A percentile compares a stretch with the other conserved stretches of the same genome.
Evolutionary conservation across 2,329 filamentous ascomycete species (phyloP).

Genomic region (Cercospora sesami): DNA sequence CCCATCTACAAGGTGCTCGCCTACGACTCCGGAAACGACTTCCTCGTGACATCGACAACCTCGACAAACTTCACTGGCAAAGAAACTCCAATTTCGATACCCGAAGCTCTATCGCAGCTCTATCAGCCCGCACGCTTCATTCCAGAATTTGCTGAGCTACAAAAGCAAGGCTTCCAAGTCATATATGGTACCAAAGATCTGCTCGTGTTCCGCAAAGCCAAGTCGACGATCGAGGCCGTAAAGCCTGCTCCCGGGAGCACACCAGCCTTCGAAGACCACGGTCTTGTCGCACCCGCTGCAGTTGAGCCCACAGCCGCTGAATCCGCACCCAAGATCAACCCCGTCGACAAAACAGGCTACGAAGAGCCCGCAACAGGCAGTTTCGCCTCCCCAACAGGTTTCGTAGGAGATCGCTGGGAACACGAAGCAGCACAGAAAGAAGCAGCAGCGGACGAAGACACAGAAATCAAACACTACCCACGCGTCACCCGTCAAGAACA

Average conservation of each 20-base stretch:
- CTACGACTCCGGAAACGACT: conserved; percentile 61
- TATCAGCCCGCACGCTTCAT: conserved; percentile 66
- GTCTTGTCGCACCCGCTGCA: conserved; percentile 22
- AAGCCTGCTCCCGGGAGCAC: neutral
- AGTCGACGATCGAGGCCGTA: conserved; percentile 32
- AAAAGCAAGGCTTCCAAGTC: conserved; percentile 65
- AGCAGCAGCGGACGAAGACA: conserved; percentile 30
- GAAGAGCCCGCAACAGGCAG: conserved; percentile 50
- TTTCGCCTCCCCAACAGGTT: conserved; percentile 66
- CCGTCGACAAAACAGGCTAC: conserved; percentile 51
- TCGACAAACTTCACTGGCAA: conserved; percentile 53
- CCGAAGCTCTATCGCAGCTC: conserved; percentile 61
- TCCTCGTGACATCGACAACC: conserved; percentile 61
- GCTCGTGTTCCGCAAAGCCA: conserved; percentile 65
- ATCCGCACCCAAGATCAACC: conserved; percentile 49
- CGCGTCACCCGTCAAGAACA: conserved; percentile 50
- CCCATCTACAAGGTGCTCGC: conserved; percentile 65
- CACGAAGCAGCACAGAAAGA: conserved; percentile 33
- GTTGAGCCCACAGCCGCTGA: conserved; percentile 12
- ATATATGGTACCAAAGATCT: conserved; percentile 63
- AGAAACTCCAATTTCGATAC: conserved; percentile 56
- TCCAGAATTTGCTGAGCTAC: conserved; percentile 60
- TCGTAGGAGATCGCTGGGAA: conserved; percentile 45
- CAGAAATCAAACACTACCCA: conserved; percentile 46
- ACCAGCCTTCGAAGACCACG: conserved; percentile 29